Conservation (phyloP, 805 yeast genomes). For the Blastobotrys terrestris region DNA sequence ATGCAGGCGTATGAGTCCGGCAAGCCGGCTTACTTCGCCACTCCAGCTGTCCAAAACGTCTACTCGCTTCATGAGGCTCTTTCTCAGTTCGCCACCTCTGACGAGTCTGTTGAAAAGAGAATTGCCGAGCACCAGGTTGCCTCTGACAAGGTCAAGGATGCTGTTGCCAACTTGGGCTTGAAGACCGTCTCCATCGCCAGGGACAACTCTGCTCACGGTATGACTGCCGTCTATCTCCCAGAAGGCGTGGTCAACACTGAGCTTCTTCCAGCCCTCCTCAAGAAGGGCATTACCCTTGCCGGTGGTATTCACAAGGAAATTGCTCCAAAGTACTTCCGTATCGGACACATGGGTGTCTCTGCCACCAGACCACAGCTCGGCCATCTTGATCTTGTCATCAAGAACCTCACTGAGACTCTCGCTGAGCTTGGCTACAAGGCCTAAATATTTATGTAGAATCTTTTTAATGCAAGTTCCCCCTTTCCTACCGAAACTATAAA, state of each 20-base stretch:
- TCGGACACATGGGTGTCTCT: slow-evolving; percentile 94
- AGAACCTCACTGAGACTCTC: slow-evolving; percentile 2
- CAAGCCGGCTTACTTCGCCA: slow-evolving; percentile 81
- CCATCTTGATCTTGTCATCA: slow-evolving; percentile 46
- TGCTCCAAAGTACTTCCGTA: slow-evolving; percentile 77
- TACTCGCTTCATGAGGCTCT: slow-evolving; percentile 76
- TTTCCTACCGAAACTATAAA: too few species aligned
- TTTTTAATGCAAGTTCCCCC: too few species aligned
- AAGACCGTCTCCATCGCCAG: slow-evolving; percentile 56
- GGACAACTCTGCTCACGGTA: slow-evolving; percentile 74
- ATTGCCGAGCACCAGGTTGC: slow-evolving; percentile 56
- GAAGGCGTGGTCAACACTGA: slow-evolving; percentile 65
- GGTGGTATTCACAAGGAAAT: slow-evolving; percentile 85
- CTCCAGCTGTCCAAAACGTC: slow-evolving; percentile 87
- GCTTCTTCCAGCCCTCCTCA: slow-evolving; percentile 48
- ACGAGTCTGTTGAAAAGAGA: slow-evolving; percentile 47
- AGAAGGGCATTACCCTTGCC: slow-evolving; percentile 70
- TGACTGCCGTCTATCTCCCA: slow-evolving; percentile 80
- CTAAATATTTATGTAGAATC: not conserved
- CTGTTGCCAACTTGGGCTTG: slow-evolving; percentile 54
- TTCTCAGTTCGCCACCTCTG: slow-evolving; percentile 50
- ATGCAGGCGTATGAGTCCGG: slow-evolving; percentile 82
- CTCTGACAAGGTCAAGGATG: slow-evolving; percentile 59
- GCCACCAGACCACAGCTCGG: slow-evolving; percentile 50
- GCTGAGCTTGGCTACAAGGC: slow-evolving; percentile 5